phyloP scores from a whole-genome alignment of 2,329 filamentous ascomycete species.

The Fusarium tjaetaba region DNA sequence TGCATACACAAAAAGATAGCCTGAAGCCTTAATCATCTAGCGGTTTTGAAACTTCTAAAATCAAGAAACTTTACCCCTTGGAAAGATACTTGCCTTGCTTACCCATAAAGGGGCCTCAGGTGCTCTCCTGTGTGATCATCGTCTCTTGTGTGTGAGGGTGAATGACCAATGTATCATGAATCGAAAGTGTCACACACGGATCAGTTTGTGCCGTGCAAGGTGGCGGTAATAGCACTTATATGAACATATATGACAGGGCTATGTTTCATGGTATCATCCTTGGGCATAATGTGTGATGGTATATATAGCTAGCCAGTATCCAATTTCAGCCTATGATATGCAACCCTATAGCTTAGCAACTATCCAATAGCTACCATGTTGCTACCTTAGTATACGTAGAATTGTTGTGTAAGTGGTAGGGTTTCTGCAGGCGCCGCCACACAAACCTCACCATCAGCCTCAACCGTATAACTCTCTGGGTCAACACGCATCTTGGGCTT shows the following conservation, averaged over 20 bases:
- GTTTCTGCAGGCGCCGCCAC: slow-evolving; percentile 75
- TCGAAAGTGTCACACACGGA: background rate
- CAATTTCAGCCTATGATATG: background rate
- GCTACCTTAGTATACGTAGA: slow-evolving; percentile 73
- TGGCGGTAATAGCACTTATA: background rate
- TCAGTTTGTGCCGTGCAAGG: background rate
- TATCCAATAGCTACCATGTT: background rate
- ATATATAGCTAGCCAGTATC: background rate
- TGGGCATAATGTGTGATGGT: slow-evolving; percentile 1
- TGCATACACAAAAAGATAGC: background rate
- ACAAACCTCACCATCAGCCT: slow-evolving; percentile 82
- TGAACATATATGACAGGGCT: background rate
- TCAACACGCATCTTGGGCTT: slow-evolving; percentile 92
- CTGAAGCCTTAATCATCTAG: background rate
- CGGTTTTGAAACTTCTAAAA: background rate
- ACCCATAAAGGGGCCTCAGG: background rate
- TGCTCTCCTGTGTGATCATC: slow-evolving; percentile 1
- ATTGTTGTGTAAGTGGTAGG: slow-evolving; percentile 81
- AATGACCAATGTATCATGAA: background rate
- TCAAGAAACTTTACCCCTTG: background rate
- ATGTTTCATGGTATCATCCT: background rate
- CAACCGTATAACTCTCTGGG: slow-evolving; percentile 87
- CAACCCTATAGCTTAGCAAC: background rate
- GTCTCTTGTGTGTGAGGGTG: background rate
- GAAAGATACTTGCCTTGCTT: background rate